Evolutionary conservation across 2,329 filamentous ascomycete species (phyloP).

Genomic region (Fusarium mangiferae): DNA sequence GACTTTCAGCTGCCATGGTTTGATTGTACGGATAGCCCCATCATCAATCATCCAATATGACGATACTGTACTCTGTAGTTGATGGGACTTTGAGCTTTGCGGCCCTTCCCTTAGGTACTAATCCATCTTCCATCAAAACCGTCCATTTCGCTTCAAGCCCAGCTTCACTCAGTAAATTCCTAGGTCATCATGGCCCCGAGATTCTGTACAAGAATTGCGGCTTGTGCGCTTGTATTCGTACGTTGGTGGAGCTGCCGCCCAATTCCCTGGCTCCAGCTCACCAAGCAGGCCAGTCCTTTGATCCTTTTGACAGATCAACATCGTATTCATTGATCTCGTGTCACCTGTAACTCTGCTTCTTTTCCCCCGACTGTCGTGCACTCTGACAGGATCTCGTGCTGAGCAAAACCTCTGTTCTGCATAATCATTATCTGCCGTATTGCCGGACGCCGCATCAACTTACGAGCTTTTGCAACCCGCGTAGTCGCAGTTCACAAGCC

Average conservation of each 20-base stretch:
- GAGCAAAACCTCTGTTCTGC: not conserved
- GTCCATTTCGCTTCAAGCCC: conserved; percentile 4
- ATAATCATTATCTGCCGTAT: conserved; percentile 24
- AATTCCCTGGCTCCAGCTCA: not conserved
- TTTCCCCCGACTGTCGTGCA: conserved; percentile 8
- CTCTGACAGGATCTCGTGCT: conserved; percentile 3
- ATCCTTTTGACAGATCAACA: conserved; percentile 23
- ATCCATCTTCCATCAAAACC: not conserved
- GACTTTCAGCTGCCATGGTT: conserved; percentile 19
- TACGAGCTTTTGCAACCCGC: not conserved
- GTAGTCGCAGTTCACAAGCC: conserved; percentile 11
- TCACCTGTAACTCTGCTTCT: conserved; percentile 28
- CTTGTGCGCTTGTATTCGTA: conserved; percentile 12
- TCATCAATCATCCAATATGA: not conserved
- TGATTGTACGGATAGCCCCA: not conserved
- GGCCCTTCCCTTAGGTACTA: not conserved
- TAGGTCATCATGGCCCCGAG: not conserved
- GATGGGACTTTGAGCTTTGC: not conserved
- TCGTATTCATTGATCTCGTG: conserved; percentile 43
- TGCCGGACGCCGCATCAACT: conserved; percentile 12
- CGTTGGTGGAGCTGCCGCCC: conserved; percentile 3
- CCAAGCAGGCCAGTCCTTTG: conserved; percentile 8
- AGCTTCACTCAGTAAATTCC: not conserved
- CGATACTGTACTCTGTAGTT: not conserved
- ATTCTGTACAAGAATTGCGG: conserved; percentile 6